Evolutionary conservation across 1,284 basidiomycete species (phyloP), one percentile per base, ranked within the genome.

Genomic region (Exsudoporus floridanus): DNA sequence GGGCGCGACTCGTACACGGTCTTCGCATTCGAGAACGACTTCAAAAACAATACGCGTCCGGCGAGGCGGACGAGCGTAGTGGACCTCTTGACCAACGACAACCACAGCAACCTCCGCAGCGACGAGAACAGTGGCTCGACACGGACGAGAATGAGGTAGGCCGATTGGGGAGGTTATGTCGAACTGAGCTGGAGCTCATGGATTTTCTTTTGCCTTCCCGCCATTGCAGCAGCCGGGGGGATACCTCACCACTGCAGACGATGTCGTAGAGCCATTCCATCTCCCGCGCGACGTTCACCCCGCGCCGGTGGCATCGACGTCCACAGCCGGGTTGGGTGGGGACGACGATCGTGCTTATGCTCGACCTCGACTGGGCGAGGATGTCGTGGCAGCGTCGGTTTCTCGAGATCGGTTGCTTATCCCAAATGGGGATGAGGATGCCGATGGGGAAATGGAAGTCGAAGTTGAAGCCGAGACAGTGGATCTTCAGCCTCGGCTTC

Each of bases 1-100:
- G 97, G 97, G 82, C 78, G 41, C 86, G 88, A 60, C 80, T 99
- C 30, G 80, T 98, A 27, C 90, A 93, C 36, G 95, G 94, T 1
- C 77, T 98, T 42, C 81, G 90, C 25, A 92, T 98, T 53, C 82
- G 92, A 9, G 79, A 88, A 64, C 81, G 94, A 34, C 76, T 98
- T 31, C 84, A 89, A 61, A 83, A 84, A 46, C 86, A 96, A 66
- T 98, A 98, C 70, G 83, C 80, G 7, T 72, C 68, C 7, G 70
- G 66, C 30, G 53, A 57, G 23, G 67, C 66, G 28, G 72, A 68
- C 38, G 50, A 28, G 19, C 21, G 28, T 3, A 3, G 1, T 14
- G 34, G n/a, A 4, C 57, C 53, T 51, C 27, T 21, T 7, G 46
- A 48, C 35, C 49, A 50, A 52, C 50, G 45, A n/a, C n/a, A n/a